phyloP scores from a whole-genome alignment of 2,329 filamentous ascomycete genomes.

The Colletotrichum siamense region DNA sequence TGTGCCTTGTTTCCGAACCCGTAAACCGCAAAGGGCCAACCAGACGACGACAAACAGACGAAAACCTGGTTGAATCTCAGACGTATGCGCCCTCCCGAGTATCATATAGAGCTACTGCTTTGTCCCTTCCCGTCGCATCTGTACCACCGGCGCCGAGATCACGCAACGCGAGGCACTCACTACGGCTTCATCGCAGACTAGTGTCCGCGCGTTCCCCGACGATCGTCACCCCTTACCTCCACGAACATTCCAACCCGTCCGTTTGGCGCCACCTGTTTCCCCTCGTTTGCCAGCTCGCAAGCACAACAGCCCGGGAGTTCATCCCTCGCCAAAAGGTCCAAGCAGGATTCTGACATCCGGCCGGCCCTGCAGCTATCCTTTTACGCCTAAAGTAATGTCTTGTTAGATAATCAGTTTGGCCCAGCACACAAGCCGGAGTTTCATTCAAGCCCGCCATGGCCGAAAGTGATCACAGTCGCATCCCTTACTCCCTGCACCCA shows the following conservation, averaged over 20 bases:
- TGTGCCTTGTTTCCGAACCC: background rate
- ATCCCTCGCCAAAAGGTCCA: background rate
- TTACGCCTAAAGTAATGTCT: background rate
- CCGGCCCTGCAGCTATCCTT: background rate
- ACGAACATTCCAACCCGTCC: background rate
- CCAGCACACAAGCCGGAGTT: background rate
- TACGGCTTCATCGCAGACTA: background rate
- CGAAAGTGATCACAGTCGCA: background rate
- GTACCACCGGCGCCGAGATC: background rate
- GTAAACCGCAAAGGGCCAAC: background rate
- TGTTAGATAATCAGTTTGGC: slow-evolving; percentile 1
- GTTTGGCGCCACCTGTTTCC: background rate
- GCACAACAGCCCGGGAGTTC: background rate
- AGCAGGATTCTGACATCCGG: background rate
- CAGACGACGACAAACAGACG: background rate
- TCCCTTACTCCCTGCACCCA: background rate
- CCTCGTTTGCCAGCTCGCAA: background rate
- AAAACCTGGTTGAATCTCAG: background rate
- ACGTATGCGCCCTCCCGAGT: background rate
- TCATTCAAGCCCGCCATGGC: background rate
- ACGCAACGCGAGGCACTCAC: background rate
- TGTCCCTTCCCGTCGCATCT: background rate
- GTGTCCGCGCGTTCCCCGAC: background rate
- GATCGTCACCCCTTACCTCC: background rate
- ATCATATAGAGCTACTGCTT: background rate